Evolutionary conservation across 2,329 filamentous ascomycete species (phyloP), one percentile per base, ranked within the genome.

Genomic region (Diaporthe vexans): DNA sequence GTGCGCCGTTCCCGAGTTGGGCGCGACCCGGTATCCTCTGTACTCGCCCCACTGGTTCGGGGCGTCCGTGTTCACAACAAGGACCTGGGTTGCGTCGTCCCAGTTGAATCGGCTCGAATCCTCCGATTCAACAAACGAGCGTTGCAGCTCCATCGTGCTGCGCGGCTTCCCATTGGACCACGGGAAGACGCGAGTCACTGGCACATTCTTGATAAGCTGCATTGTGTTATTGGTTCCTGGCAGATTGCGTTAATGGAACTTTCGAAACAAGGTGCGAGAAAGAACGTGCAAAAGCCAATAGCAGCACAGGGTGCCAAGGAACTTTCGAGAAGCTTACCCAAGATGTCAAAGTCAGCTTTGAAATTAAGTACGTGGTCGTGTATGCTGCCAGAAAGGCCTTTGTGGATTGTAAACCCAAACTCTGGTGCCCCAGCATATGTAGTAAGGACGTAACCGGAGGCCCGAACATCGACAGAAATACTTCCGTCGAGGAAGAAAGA

Each of bases 361-460:
- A 86, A 89, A 77, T 87, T 89, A 57, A 90, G 77, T 1, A 90
- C 86, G 76, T 90, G 88, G 78, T 89, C 87, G 79, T 90, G 88
- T 83, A 89, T 88, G 40, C 83, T 84, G 10, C 87, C 86, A 0
- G 83, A 84, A 1, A 88, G 80, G 46, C 80, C 79, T 70, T 88
- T 85, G 74, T 88, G 85, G 65, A 89, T 87, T 43, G 84, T 80
- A 78, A 83, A 89, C 11, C 87, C 87, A 73, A 88, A 89, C 67
- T 86, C 85, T 1, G 83, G 79, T 70, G 87, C 86, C 57, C 85
- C 78, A 3, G 82, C 82, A 79, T 84, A 88, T 0, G 87, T 85
- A 0, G 82, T 82, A 77, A 88, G 86, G 73, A 91, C 89, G 77
- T 88, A 91, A 0, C 91, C 88, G 0, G 84, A 86, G 0, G 88